These are phyloP conservation scores for Nicotiana obtusifolia DNA, from an alignment of 257 asterid genomes.

Conservation along the genomic window DNA sequence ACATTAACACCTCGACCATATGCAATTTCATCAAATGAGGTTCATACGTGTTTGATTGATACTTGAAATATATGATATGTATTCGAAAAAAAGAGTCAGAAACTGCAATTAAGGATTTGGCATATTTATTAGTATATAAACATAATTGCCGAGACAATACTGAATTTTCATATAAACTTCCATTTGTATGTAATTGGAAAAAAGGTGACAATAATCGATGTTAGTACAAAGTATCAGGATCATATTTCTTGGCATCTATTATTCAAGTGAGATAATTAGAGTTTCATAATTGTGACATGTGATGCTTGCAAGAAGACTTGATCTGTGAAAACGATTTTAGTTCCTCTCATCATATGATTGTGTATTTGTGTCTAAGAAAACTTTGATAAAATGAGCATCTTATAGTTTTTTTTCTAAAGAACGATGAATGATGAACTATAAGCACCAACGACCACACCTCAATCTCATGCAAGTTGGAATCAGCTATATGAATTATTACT, in stretches of 20 bases:
- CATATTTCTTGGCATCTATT: not conserved
- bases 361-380: too few species aligned
- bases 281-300: not conserved
- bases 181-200: not conserved
- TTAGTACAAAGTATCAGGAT: not conserved
- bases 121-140: not conserved
- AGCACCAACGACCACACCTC: too few species aligned
- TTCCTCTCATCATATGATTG: not conserved
- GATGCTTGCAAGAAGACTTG: not conserved
- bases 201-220: not conserved
- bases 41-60: not conserved
- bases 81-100: not conserved
- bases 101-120: not conserved
- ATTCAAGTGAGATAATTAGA: not conserved
- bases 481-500: too few species aligned
- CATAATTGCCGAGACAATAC: not conserved
- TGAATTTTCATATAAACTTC: not conserved
- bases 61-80: not conserved
- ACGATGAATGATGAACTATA: too few species aligned
- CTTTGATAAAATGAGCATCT: too few species aligned
- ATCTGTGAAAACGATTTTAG: not conserved
- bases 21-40: not conserved
- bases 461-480: too few species aligned
- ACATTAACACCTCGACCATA: not conserved
- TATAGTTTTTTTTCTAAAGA: too few species aligned